A percentile compares a stretch with the other conserved stretches of the same genome.
Conservation (phyloP, 208 protist genomes). For the Leishmania gerbilli region DNA sequence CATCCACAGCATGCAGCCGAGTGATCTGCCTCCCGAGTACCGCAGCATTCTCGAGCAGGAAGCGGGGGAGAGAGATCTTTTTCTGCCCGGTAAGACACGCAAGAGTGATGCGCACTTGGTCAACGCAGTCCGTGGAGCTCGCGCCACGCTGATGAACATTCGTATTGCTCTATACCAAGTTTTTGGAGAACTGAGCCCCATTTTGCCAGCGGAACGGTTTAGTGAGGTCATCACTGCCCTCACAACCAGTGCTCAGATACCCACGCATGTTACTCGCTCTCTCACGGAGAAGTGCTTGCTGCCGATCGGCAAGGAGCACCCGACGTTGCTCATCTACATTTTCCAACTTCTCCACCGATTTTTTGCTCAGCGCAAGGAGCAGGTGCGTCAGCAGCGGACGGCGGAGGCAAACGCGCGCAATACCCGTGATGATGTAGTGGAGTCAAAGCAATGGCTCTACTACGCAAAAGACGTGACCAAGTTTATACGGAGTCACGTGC, state of each 20-base stretch:
- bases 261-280: slow-evolving; percentile 43
- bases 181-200: slow-evolving; percentile 51
- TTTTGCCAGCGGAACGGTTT: slow-evolving; percentile 50
- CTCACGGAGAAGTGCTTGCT: slow-evolving; percentile 64
- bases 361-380: slow-evolving; percentile 35
- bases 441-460: slow-evolving; percentile 65
- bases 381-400: slow-evolving; percentile 10
- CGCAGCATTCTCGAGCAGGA: slow-evolving; percentile 46
- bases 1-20: slow-evolving; percentile 53
- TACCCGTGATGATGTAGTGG: slow-evolving; percentile 51
- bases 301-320: slow-evolving; percentile 44
- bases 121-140: slow-evolving; percentile 27
- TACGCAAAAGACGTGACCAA: slow-evolving; percentile 64
- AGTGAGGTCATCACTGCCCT: slow-evolving; percentile 44
- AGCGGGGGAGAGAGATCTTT: slow-evolving; percentile 36
- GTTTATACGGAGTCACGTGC: slow-evolving; percentile 52
- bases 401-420: not conserved
- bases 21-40: slow-evolving; percentile 46
- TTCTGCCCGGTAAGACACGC: slow-evolving; percentile 49
- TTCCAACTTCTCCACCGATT: slow-evolving; percentile 41
- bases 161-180: slow-evolving; percentile 73
- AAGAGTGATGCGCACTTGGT: slow-evolving; percentile 28
- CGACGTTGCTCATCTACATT: slow-evolving; percentile 38
- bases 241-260: slow-evolving; percentile 18
- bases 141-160: slow-evolving; percentile 44